Conservation (phyloP, 1,284 basidiomycete species). For the Violaceomyces palustris region DNA sequence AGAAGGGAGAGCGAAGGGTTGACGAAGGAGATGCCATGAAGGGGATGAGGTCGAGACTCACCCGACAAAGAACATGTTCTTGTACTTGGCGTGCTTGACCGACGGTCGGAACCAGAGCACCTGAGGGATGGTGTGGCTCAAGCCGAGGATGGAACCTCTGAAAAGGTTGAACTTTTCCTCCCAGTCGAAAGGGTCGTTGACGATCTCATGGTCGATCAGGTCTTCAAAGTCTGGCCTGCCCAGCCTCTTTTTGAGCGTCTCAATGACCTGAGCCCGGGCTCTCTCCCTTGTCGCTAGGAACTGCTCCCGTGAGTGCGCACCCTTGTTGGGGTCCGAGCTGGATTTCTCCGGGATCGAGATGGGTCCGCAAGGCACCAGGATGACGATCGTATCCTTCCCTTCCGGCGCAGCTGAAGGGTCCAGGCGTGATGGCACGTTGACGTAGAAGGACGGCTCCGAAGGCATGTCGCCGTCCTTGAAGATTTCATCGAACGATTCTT, state of each 20-base stretch:
- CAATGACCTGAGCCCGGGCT: constrained; percentile 38
- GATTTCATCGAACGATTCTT: constrained; percentile 58
- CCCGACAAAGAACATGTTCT: constrained; percentile 54
- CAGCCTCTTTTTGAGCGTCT: constrained; percentile 31
- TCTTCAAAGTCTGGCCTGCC: constrained; percentile 30
- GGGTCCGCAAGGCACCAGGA: constrained; percentile 54
- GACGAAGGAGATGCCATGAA: not conserved
- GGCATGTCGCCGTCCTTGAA: constrained; percentile 57
- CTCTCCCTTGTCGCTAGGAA: constrained; percentile 18
- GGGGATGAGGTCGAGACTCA: not conserved
- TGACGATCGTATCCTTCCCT: constrained; percentile 53
- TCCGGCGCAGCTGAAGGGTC: constrained; percentile 51
- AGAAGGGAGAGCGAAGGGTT: not conserved
- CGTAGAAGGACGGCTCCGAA: constrained; percentile 59
- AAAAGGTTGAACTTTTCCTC: constrained; percentile 53
- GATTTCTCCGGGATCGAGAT: constrained; percentile 31
- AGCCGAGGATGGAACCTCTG: constrained; percentile 54
- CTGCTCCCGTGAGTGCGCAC: constrained; percentile 25
- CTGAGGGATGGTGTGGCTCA: constrained; percentile 53
- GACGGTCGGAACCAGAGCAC: constrained; percentile 50
- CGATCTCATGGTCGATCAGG: constrained; percentile 36
- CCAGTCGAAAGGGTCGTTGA: constrained; percentile 54
- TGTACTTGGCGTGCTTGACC: constrained; percentile 37
- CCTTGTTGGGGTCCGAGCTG: constrained; percentile 17
- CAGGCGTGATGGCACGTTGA: constrained; percentile 58